Evolutionary conservation across 2,329 filamentous ascomycete species (phyloP), one percentile per base, ranked within the genome.

Genomic region (Sordariomycetes sp.): DNA sequence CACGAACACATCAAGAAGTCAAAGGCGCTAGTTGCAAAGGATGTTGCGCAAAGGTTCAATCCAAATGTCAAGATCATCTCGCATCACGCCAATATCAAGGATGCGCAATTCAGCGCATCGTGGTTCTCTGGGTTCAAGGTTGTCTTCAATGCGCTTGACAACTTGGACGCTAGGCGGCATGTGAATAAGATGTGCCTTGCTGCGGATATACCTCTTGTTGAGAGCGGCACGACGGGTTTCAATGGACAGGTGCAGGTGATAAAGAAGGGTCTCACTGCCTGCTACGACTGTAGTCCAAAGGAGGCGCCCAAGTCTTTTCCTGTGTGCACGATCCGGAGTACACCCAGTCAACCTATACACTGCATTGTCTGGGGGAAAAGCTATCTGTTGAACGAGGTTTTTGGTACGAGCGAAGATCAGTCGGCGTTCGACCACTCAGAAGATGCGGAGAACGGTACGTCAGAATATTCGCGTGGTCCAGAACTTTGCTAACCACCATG

Each of bases 281-380:
- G 92, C 63, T 98, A 98, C 57, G 92, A 98, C 53, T 98, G 92
- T 63, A 83, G 79, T 11, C 73, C 79, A 3, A 98, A 98, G 58
- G 83, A 90, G 40, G 78, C 82, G 2, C 90, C 90, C 6, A 96
- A 94, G 55, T 83, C 82, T 2, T 96, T 93, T 51, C 88, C 92
- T 2, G 88, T 96, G 27, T 98, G 92, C 63, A 98, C 92, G 2
- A 96, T 98, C 48, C 78, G 92, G 55, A 95, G 86, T 56, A 98
- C 88, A 0, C 92, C 92, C 0, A 94, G 84, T 44, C 90, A 96
- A 49, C 86, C 90, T 1, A 96, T 98, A 28, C 92, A 98, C 60
- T 96, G 92, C 63, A 98, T 98, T 41, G 90, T 98, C 3, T 98
- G 92, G 92, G 90, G 76, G 15, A 98, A 96, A 63, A 94, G 87